A percentile compares a stretch with the other conserved stretches of the same genome.
These are phyloP conservation scores for Talaromyces wortmannii DNA, from an alignment of 495 filamentous ascomycete genomes.

Conservation along the genomic window DNA sequence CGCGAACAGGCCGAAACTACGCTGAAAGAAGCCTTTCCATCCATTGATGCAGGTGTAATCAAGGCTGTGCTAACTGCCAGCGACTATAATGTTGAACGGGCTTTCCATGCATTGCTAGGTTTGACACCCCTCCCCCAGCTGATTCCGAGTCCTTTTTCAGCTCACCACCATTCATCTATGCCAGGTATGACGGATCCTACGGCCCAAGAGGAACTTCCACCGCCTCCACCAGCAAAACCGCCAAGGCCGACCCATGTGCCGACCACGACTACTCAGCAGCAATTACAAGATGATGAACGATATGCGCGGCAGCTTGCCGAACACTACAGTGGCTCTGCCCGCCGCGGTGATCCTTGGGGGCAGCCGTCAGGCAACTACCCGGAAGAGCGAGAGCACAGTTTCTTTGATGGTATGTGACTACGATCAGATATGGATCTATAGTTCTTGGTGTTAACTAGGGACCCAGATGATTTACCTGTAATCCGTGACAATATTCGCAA, in stretches of 20 bases:
- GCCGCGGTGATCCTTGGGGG: slow-evolving; percentile 33
- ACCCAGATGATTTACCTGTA: slow-evolving; percentile 78
- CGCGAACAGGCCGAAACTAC: slow-evolving; percentile 80
- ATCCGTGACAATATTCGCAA: slow-evolving; percentile 92
- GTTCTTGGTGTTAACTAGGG: slow-evolving; percentile 5
- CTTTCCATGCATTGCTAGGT: slow-evolving; percentile 93
- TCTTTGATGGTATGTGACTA: slow-evolving; percentile 66
- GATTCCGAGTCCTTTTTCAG: neutral
- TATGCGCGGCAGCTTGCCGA: slow-evolving; percentile 92
- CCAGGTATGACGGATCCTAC: slow-evolving; percentile 90
- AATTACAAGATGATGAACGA: slow-evolving; percentile 84
- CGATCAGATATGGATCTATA: neutral
- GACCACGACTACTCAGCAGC: slow-evolving; percentile 58
- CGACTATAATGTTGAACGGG: slow-evolving; percentile 81
- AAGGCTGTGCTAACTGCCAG: slow-evolving; percentile 85
- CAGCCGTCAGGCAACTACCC: slow-evolving; percentile 32
- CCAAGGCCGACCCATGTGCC: slow-evolving; percentile 51
- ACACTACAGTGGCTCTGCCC: slow-evolving; percentile 60
- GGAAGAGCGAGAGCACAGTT: slow-evolving; percentile 69
- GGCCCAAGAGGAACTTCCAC: slow-evolving; percentile 58
- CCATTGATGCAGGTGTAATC: slow-evolving; percentile 72
- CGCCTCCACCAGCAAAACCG: slow-evolving; percentile 58
- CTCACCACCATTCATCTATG: neutral
- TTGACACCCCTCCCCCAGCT: slow-evolving; percentile 12
- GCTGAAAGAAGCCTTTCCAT: slow-evolving; percentile 89